A percentile compares a stretch with the other conserved stretches of the same genome.
These are phyloP conservation scores for Clarireedia hainanense DNA, from an alignment of 2,329 filamentous ascomycete genomes.

Conservation along the genomic window DNA sequence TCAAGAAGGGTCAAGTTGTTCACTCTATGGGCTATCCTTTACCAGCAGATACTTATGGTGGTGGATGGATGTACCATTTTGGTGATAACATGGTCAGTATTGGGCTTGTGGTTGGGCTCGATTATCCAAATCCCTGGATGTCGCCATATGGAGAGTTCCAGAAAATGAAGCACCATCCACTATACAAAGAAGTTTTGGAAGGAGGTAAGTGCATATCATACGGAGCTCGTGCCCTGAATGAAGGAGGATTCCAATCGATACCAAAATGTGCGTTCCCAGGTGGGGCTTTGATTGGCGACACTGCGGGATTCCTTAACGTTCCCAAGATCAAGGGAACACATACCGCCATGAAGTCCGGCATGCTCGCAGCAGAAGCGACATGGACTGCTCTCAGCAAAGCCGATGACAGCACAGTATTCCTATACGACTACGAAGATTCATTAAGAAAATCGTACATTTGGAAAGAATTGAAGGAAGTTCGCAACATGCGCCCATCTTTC, in stretches of 20 bases:
- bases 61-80: conserved; percentile 99
- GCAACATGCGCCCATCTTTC: conserved; percentile 97
- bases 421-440: conserved; percentile 89
- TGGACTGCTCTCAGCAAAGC: conserved; percentile 61
- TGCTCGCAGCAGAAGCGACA: conserved; percentile 88
- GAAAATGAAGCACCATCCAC: conserved; percentile 95
- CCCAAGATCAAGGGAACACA: conserved; percentile 99
- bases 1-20: conserved; percentile 73
- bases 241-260: conserved; percentile 96
- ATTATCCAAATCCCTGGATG: conserved; percentile 95
- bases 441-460: conserved; percentile 83
- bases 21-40: conserved; percentile 94
- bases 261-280: conserved; percentile 95
- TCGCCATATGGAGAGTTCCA: conserved; percentile 96
- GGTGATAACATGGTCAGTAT: conserved; percentile 93
- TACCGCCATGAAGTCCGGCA: conserved; percentile 94
- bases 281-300: conserved; percentile 90
- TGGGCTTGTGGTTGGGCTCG: conserved; percentile 84
- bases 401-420: conserved; percentile 68
- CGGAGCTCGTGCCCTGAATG: conserved; percentile 81
- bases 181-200: conserved; percentile 80
- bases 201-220: conserved; percentile 98
- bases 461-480: conserved; percentile 89
- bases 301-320: conserved; percentile 92
- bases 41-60: conserved; percentile 82